Conservation (phyloP, 805 yeast species). For the Kazachstania bromeliacearum region DNA sequence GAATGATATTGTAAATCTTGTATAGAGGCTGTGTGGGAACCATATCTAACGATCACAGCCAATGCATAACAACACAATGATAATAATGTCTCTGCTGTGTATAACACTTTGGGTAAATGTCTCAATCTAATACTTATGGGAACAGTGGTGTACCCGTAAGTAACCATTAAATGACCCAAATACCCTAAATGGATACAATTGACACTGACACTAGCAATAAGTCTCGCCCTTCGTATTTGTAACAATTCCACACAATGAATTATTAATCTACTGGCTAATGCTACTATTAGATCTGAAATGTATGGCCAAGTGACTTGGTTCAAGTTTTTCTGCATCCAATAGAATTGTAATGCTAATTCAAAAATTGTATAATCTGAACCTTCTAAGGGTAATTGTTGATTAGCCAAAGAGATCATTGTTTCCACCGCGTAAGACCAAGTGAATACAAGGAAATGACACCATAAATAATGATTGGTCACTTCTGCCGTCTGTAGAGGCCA, state of each 20-base stretch:
- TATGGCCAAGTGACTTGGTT: not conserved
- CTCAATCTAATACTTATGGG: conserved; percentile 55
- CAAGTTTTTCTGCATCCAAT: not conserved
- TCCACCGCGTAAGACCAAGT: conserved; percentile 37
- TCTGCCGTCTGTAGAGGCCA: too few relatives aligned
- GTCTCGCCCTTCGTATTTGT: conserved; percentile 43
- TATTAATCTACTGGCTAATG: conserved; percentile 48
- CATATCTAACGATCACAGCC: conserved; percentile 50
- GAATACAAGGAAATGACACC: conserved; percentile 10
- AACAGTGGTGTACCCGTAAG: conserved; percentile 40
- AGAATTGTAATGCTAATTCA: conserved; percentile 18
- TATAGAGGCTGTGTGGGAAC: conserved; percentile 9
- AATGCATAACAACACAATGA: conserved; percentile 46
- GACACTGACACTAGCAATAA: conserved; percentile 54
- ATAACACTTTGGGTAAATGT: conserved; percentile 47
- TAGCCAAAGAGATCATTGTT: conserved; percentile 47
- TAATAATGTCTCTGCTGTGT: conserved; percentile 45
- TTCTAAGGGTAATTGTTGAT: conserved; percentile 29
- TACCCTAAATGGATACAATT: conserved; percentile 41
- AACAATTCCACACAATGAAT: conserved; percentile 56
- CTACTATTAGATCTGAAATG: conserved; percentile 35
- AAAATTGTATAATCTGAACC: conserved; percentile 24
- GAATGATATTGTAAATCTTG: conserved; percentile 24
- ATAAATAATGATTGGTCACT: too few relatives aligned
- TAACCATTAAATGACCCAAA: conserved; percentile 42